phyloP scores from a whole-genome alignment of 2,329 filamentous ascomycete species.

The Aureobasidium sp. region DNA sequence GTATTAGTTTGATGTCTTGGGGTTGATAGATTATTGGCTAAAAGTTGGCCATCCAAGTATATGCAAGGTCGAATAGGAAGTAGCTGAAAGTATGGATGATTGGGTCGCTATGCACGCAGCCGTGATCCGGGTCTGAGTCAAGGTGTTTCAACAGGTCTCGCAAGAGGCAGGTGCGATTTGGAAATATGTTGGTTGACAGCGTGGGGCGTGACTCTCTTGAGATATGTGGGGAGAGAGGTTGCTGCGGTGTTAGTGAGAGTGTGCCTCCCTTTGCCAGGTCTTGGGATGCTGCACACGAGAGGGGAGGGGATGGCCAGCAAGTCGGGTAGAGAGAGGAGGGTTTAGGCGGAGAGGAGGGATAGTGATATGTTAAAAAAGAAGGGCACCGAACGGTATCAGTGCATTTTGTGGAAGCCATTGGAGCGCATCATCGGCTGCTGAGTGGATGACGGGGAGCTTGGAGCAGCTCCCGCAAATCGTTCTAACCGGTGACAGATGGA shows the following conservation, averaged over 20 bases:
- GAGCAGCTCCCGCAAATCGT: constrained; percentile 14
- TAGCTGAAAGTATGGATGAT: constrained; percentile 3
- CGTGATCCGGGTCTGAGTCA: constrained; percentile 14
- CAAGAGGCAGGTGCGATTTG: constrained; percentile 5
- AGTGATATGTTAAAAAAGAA: constrained; percentile 14
- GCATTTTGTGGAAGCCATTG: constrained; percentile 15
- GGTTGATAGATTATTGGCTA: constrained; percentile 4
- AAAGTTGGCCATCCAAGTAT: constrained; percentile 12
- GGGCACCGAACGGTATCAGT: constrained; percentile 14
- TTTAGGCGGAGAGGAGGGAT: constrained; percentile 11
- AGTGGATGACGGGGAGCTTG: constrained; percentile 15
- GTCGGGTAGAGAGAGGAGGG: constrained; percentile 11
- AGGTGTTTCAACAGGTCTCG: constrained; percentile 15
- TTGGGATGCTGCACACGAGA: constrained; percentile 8
- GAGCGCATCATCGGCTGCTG: constrained; percentile 15
- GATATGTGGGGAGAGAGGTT: constrained; percentile 8
- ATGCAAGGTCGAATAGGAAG: constrained; percentile 13
- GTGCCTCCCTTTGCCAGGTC: constrained; percentile 2
- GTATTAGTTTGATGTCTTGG: constrained; percentile 15
- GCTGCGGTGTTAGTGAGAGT: neutral
- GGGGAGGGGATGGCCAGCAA: neutral
- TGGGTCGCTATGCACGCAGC: constrained; percentile 9
- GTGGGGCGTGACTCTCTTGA: constrained; percentile 9
- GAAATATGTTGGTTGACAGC: constrained; percentile 3
- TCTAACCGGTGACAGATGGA: constrained; percentile 15